These are phyloP conservation scores for Beauveria bassiana DNA, from an alignment of 2,329 filamentous ascomycete genomes.

Conservation along the genomic window DNA sequence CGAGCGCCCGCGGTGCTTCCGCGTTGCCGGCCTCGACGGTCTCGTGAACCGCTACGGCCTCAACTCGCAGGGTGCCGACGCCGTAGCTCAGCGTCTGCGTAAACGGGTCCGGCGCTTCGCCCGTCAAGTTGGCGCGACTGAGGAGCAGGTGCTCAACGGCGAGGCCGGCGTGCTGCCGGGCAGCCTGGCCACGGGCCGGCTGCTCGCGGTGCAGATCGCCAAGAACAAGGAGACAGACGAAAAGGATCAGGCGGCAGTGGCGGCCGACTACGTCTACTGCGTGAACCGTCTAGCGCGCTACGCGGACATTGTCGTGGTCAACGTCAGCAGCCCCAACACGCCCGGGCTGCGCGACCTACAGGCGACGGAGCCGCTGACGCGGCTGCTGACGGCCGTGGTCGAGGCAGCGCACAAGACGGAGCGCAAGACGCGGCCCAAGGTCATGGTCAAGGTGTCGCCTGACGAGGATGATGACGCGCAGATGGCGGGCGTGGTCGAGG, in stretches of 20 bases:
- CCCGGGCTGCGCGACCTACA: slow-evolving; percentile 84
- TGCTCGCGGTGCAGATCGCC: slow-evolving; percentile 86
- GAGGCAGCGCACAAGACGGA: slow-evolving; percentile 62
- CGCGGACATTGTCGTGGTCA: slow-evolving; percentile 94
- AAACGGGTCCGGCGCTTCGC: slow-evolving; percentile 74
- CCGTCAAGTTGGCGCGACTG: slow-evolving; percentile 59
- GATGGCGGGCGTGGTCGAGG: slow-evolving; percentile 80
- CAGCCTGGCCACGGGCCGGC: slow-evolving; percentile 64
- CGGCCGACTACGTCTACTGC: slow-evolving; percentile 79
- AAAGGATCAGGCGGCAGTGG: slow-evolving; percentile 72
- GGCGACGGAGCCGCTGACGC: slow-evolving; percentile 72
- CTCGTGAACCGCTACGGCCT: slow-evolving; percentile 95
- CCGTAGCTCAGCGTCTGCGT: slow-evolving; percentile 71
- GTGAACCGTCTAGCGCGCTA: slow-evolving; percentile 77
- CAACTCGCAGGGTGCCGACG: slow-evolving; percentile 84
- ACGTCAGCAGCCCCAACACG: slow-evolving; percentile 94
- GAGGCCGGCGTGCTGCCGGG: slow-evolving; percentile 72
- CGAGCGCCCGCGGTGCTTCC: slow-evolving; percentile 78
- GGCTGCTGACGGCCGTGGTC: slow-evolving; percentile 76
- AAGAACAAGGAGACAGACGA: slow-evolving; percentile 95
- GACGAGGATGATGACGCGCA: slow-evolving; percentile 85
- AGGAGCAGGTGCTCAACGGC: slow-evolving; percentile 68
- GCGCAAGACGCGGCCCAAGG: slow-evolving; percentile 56
- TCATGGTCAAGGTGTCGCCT: slow-evolving; percentile 98
- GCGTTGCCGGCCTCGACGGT: slow-evolving; percentile 73